Evolutionary conservation across 768 basidiomycete species (phyloP).

Genomic region (Tulasnella calospora): DNA sequence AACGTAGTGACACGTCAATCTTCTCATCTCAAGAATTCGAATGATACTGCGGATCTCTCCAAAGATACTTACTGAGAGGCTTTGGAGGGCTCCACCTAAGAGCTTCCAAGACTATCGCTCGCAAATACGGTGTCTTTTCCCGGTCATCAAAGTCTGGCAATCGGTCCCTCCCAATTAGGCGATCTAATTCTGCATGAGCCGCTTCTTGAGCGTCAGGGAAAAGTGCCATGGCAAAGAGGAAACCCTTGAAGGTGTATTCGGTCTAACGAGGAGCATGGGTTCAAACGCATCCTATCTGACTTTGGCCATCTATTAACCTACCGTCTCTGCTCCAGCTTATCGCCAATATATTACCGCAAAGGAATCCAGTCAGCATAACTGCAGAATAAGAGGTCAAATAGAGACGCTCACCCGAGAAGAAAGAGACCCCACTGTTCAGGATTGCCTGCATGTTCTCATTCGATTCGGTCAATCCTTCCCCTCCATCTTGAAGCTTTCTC

Average conservation of each 20-base stretch:
- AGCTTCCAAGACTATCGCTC: constrained; percentile 28
- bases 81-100: constrained; percentile 27
- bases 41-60: too few species aligned
- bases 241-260: background rate
- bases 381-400: background rate
- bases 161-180: constrained; percentile 32
- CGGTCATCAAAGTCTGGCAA: constrained; percentile 34
- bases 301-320: background rate
- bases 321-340: background rate
- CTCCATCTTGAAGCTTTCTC: background rate
- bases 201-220: constrained; percentile 39
- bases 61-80: constrained; percentile 3
- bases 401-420: background rate
- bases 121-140: constrained; percentile 27
- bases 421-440: background rate
- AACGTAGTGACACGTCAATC: background rate
- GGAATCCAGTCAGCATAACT: background rate
- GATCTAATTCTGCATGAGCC: constrained; percentile 40
- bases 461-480: background rate
- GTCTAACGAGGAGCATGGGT: background rate
- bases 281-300: too few species aligned
- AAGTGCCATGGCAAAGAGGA: constrained; percentile 35
- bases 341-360: background rate
- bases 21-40: background rate
- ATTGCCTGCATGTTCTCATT: background rate